A percentile compares a stretch with the other conserved stretches of the same genome.
Evolutionary conservation across 345 rosid genomes (phyloP).

Genomic region (Clarkia xantiana): DNA sequence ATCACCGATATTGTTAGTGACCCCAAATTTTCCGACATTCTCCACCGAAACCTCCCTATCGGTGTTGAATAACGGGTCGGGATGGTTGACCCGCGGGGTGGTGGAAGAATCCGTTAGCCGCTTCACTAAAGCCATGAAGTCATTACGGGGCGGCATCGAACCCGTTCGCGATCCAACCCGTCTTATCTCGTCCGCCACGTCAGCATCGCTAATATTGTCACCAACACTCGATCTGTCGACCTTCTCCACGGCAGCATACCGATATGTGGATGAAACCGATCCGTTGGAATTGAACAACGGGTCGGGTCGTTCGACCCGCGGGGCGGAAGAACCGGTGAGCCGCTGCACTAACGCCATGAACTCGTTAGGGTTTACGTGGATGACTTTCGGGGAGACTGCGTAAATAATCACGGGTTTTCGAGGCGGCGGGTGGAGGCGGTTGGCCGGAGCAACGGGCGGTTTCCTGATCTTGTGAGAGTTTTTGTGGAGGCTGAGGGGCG

Average conservation of each 20-base stretch:
- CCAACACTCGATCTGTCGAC: conserved; percentile 29
- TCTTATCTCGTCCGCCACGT: too few species aligned
- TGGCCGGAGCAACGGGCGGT: conserved; percentile 39
- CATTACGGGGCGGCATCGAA: too few species aligned
- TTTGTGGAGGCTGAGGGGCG: conserved; percentile 51
- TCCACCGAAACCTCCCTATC: too few species aligned
- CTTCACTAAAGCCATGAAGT: too few species aligned
- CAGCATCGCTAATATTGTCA: too few species aligned
- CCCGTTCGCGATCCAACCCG: too few species aligned
- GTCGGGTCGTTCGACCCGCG: conserved; percentile 4
- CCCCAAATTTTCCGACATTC: too few species aligned
- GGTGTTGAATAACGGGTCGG: too few species aligned
- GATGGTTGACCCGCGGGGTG: conserved; percentile 18
- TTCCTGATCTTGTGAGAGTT: conserved; percentile 74
- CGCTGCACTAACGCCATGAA: conserved; percentile 89
- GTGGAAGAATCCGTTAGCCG: too few species aligned
- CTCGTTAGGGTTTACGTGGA: conserved; percentile 66
- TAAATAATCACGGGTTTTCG: conserved; percentile 69
- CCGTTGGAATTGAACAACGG: conserved; percentile 12
- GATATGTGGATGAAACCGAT: conserved; percentile 64
- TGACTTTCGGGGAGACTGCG: conserved; percentile 71
- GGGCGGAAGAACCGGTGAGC: conserved; percentile 43
- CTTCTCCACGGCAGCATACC: conserved; percentile 53
- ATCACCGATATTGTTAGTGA: too few species aligned
- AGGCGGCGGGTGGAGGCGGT: conserved; percentile 14